A percentile compares a stretch with the other conserved stretches of the same genome.
phyloP scores from a whole-genome alignment of 306 rosid species.

The Arachis stenosperma region DNA sequence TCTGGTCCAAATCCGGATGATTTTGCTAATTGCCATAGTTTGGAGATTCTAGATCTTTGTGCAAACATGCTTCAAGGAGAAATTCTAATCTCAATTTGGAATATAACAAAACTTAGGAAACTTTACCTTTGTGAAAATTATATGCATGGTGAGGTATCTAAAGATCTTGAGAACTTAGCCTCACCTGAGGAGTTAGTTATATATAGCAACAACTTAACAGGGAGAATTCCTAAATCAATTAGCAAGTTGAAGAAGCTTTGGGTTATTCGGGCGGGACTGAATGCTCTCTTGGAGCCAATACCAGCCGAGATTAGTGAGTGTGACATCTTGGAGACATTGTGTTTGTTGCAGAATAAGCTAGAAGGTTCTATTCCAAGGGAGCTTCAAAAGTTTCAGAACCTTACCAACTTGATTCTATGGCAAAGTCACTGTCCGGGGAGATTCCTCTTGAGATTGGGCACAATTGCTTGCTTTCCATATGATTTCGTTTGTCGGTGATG shows the following conservation, averaged over 20 bases:
- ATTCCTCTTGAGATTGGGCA: constrained; percentile 75
- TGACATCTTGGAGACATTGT: constrained; percentile 60
- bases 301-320: constrained; percentile 63
- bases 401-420: constrained; percentile 66
- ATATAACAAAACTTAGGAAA: no score
- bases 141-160: constrained; percentile 53
- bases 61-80: no score
- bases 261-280: constrained; percentile 68
- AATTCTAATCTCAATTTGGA: no score
- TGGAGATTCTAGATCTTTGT: constrained; percentile 33
- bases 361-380: constrained; percentile 70
- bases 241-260: constrained; percentile 60
- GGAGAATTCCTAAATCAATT: not conserved
- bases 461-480: constrained; percentile 66
- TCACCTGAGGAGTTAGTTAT: constrained; percentile 47
- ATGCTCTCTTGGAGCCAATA: constrained; percentile 59
- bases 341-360: constrained; percentile 68
- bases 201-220: no score
- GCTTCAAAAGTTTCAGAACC: constrained; percentile 66
- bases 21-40: constrained; percentile 55
- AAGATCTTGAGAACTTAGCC: constrained; percentile 59
- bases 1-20: constrained; percentile 60
- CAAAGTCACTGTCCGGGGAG: constrained; percentile 62
- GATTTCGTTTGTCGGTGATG: constrained; percentile 46
- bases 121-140: constrained; percentile 63